phyloP scores from a whole-genome alignment of 129 eudicot genomes.

The Glebionis coronaria region DNA sequence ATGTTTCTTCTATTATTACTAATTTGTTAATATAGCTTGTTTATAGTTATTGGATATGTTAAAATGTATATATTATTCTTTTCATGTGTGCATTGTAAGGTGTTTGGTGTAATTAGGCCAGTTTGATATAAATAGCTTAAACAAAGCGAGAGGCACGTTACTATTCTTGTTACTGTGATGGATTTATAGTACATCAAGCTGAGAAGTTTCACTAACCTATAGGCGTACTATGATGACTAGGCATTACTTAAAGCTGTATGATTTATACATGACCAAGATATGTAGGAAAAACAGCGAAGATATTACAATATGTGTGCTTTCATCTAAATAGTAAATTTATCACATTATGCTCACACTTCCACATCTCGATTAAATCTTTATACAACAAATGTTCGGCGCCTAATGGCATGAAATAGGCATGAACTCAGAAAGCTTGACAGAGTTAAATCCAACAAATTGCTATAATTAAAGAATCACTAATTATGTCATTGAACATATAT shows the following conservation, averaged over 20 bases:
- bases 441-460: constrained; percentile 6
- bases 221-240: constrained; percentile 10
- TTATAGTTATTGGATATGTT: not conserved
- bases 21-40: constrained; percentile 12
- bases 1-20: constrained; percentile 1
- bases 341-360: constrained; percentile 7
- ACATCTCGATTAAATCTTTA: not conserved
- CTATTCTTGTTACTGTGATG: not conserved
- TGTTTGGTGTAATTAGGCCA: no score
- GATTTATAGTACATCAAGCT: not conserved
- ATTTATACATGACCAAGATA: not conserved
- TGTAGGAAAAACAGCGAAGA: constrained; percentile 8
- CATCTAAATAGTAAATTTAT: not conserved
- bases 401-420: not conserved
- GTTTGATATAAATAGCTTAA: no score
- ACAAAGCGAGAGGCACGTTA: not conserved
- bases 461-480: constrained; percentile 1
- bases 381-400: constrained; percentile 3
- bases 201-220: not conserved
- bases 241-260: not conserved
- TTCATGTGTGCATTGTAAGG: not conserved
- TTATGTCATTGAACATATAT: not conserved
- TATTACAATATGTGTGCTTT: constrained; percentile 4
- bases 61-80: not conserved
- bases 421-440: not conserved